Base-by-base conservation (phyloP, 257 asterid species). In the Solanum appendiculatum region DNA sequence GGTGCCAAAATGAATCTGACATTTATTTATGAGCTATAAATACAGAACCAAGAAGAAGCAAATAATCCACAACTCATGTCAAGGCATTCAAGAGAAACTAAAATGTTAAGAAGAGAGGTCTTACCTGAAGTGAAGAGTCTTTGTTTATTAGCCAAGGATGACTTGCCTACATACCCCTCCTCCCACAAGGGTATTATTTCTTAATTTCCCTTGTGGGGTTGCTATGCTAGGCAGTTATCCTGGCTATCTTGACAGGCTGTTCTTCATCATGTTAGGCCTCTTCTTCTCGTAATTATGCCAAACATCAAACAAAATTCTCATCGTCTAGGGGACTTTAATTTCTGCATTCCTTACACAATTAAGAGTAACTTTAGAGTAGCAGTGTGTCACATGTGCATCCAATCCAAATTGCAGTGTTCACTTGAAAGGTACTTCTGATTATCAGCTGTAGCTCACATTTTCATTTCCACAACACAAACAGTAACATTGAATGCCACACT, bases 141-240 rank as follows among this genome's bases (percentile, higher is more conserved):
- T 34, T 68, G 86, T 84, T 84, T 84, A 25, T 64, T 84, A 84
- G 86, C 78, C 78, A 84, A 84, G 77, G 86, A 84, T 84, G 78
- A 84, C 86, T 84, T 84, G 40, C 86, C 86, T 63, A 63, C 84
- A 44, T 42, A 37, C 4, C 27, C 27, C 39, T 63, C 58, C 56
- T 63, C 60, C 74, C 72, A n/a, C 27, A 84, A 63, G 51, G 54
- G 51, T 83, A 39, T 51, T 21, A 74, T 39, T 37, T 74, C 56
- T 74, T 74, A 6, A 39, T 37, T 37, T 44, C 9, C 64, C 16
- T 78, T 78, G 51, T 44, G 66, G 84, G 42, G 66, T 84, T 84
- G 86, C 37, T 36, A 37, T 84, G 63, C 7, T 84, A 39, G 86
- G 86, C 42, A 39, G 80, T 63, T 44, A 29, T 63, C 86, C 77